Percentiles rank a stretch among this genome's conserved stretches.
phyloP scores from a whole-genome alignment of 2,329 filamentous ascomycete species.

The Diaporthe ampelina region DNA sequence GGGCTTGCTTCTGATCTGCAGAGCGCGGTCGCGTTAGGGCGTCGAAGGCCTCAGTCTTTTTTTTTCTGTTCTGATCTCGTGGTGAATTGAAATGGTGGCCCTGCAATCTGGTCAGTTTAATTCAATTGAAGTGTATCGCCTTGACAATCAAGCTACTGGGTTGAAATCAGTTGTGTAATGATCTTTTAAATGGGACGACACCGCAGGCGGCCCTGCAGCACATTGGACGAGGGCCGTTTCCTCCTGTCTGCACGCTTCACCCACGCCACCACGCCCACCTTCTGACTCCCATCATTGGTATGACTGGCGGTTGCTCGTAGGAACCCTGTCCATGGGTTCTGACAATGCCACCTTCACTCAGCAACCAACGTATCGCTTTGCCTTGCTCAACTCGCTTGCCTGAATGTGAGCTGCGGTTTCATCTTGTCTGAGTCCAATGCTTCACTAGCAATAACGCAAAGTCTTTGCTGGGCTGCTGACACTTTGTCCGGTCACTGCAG shows the following conservation, averaged over 20 bases:
- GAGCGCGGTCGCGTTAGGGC: no score
- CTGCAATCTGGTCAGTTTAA: neutral
- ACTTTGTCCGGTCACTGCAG: neutral
- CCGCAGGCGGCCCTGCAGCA: neutral
- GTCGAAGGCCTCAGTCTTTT: no score
- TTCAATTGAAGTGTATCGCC: neutral
- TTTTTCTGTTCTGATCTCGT: no score
- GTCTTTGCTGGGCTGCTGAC: neutral
- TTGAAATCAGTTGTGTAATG: neutral
- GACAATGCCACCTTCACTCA: neutral
- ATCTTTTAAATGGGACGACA: neutral
- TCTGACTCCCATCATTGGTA: neutral
- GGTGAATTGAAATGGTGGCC: no score
- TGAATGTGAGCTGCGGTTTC: neutral
- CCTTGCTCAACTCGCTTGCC: neutral
- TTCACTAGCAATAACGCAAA: neutral
- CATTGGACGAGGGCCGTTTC: neutral
- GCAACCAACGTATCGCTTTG: neutral
- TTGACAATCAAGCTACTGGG: slow-evolving; percentile 11
- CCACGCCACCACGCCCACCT: neutral
- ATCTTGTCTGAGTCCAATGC: neutral
- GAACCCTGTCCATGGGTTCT: neutral
- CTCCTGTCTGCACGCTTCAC: neutral
- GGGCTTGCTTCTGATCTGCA: no score
- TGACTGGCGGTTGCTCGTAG: neutral